These are phyloP conservation scores for Diaporthe helianthi DNA, from an alignment of 2,329 filamentous ascomycete species.

Conservation along the genomic window DNA sequence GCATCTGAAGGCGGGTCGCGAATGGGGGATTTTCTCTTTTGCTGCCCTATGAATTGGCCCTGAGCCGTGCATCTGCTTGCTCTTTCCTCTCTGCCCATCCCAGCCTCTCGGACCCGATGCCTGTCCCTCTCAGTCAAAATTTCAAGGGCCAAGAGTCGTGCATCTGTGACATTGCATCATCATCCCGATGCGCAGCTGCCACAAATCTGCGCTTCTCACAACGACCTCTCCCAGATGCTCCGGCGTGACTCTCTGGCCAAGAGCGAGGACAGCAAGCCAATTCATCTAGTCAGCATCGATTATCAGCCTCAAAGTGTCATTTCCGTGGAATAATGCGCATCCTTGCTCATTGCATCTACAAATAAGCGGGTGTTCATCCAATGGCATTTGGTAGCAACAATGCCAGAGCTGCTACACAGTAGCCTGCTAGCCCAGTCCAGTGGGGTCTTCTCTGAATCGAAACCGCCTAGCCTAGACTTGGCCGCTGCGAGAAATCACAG, in stretches of 20 bases:
- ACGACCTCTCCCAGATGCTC: slow-evolving; percentile 2
- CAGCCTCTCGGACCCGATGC: slow-evolving; percentile 21
- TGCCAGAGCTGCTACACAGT: neutral
- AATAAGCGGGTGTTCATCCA: slow-evolving; percentile 20
- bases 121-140: slow-evolving; percentile 16
- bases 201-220: slow-evolving; percentile 10
- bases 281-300: slow-evolving; percentile 12
- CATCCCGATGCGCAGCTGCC: slow-evolving; percentile 2
- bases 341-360: slow-evolving; percentile 24
- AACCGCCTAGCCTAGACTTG: slow-evolving; percentile 13
- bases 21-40: slow-evolving; percentile 17
- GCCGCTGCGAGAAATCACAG: slow-evolving; percentile 1
- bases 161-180: slow-evolving; percentile 26
- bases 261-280: neutral
- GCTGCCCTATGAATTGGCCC: slow-evolving; percentile 19
- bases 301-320: slow-evolving; percentile 24
- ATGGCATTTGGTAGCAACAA: slow-evolving; percentile 25
- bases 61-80: neutral
- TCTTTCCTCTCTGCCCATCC: neutral
- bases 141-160: slow-evolving; percentile 3
- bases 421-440: slow-evolving; percentile 9
- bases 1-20: slow-evolving; percentile 16
- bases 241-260: neutral
- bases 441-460: slow-evolving; percentile 10
- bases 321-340: slow-evolving; percentile 7